A percentile compares a stretch with the other conserved stretches of the same genome.
These are phyloP conservation scores for Larix kaempferi DNA, from an alignment of 75 land plant genomes.

Conservation along the genomic window DNA sequence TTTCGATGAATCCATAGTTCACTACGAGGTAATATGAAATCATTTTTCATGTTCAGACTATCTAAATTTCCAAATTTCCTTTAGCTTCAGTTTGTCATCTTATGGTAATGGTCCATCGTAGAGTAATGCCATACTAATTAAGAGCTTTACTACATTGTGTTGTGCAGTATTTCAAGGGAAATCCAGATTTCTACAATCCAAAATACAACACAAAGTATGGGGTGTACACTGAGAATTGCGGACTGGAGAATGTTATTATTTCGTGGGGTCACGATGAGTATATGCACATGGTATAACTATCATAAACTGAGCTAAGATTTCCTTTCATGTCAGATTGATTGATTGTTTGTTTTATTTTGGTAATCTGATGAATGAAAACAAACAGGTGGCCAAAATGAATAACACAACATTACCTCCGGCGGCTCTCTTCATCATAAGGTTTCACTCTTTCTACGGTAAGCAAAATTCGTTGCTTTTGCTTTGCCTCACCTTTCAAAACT, in stretches of 20 bases:
- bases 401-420: constrained; percentile 74
- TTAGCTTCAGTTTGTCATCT: no score
- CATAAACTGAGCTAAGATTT: no score
- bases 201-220: constrained; percentile 62
- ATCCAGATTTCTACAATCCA: constrained; percentile 60
- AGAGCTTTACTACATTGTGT: background rate
- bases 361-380: background rate
- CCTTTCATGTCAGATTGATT: no score
- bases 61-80: no score
- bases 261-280: constrained; percentile 54
- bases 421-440: constrained; percentile 75
- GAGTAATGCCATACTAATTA: no score
- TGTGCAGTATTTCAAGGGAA: constrained; percentile 53
- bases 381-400: constrained; percentile 75
- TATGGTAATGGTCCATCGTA: no score
- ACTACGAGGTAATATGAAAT: constrained; percentile 49
- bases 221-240: constrained; percentile 64
- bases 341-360: no score
- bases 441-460: constrained; percentile 85
- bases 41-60: no score
- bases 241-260: constrained; percentile 74
- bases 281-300: constrained; percentile 58
- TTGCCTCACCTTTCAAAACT: background rate
- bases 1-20: constrained; percentile 71
- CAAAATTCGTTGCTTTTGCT: background rate